phyloP scores from a whole-genome alignment of 2,329 filamentous ascomycete species.

The Tolypocladium paradoxum region DNA sequence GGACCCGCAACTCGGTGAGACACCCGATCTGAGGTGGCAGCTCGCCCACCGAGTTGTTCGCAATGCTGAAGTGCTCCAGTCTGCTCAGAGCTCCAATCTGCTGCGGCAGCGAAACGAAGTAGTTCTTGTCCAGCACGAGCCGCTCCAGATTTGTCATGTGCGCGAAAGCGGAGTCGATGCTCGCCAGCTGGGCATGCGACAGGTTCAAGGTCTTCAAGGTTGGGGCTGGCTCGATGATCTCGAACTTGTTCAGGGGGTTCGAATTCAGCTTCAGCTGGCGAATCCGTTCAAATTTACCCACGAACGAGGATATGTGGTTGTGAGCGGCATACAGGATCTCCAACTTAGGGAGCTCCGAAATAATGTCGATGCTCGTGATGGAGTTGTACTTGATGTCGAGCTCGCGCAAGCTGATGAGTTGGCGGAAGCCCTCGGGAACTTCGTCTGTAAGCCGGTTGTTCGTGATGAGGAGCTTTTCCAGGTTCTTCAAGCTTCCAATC shows the following conservation, averaged over 20 bases:
- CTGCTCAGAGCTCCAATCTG: slow-evolving; percentile 75
- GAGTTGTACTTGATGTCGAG: slow-evolving; percentile 91
- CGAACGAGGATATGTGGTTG: slow-evolving; percentile 84
- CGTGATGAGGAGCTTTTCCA: slow-evolving; percentile 88
- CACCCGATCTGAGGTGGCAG: slow-evolving; percentile 83
- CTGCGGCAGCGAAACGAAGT: slow-evolving; percentile 79
- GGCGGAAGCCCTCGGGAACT: slow-evolving; percentile 61
- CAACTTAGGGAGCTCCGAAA: slow-evolving; percentile 72
- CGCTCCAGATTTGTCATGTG: slow-evolving; percentile 82
- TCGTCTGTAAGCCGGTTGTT: slow-evolving; percentile 79
- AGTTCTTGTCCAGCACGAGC: slow-evolving; percentile 85
- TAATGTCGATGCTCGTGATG: slow-evolving; percentile 78
- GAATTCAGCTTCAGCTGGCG: slow-evolving; percentile 83
- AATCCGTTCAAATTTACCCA: slow-evolving; percentile 76
- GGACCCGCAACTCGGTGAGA: slow-evolving; percentile 68
- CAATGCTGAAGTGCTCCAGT: slow-evolving; percentile 87
- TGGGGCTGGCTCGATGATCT: slow-evolving; percentile 64
- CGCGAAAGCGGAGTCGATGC: slow-evolving; percentile 79
- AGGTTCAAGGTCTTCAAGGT: slow-evolving; percentile 81
- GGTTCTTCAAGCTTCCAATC: slow-evolving; percentile 65
- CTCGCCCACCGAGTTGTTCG: slow-evolving; percentile 77
- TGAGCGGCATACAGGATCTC: slow-evolving; percentile 87
- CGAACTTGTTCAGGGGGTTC: slow-evolving; percentile 90
- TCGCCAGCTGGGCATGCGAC: slow-evolving; percentile 81
- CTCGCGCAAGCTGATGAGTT: slow-evolving; percentile 72